Base-by-base conservation (phyloP, 768 basidiomycete species). In the Pilatotrama ljubarskyi region DNA sequence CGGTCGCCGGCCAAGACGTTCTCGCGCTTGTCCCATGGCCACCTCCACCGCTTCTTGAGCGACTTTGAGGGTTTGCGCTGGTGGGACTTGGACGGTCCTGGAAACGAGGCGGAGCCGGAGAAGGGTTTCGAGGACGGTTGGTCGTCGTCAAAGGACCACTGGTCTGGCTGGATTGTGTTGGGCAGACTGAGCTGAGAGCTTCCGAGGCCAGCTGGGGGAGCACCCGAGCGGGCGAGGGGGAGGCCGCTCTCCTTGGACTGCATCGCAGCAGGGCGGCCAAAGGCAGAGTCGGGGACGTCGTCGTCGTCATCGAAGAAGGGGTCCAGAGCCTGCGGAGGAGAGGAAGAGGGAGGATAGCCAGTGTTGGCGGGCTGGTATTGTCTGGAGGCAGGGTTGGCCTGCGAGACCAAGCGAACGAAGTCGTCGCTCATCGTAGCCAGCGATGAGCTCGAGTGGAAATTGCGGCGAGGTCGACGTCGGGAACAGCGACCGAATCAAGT, bases 221-320 rank as follows among this genome's bases (percentile, higher is more conserved):
- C 89, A 9, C 82, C 87, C 22, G 78, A 71, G 51, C 75, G 75
- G 10, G 86, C 74, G 48, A 93, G 75, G 35, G 86, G 87, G 0
- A 90, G 72, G 0, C 75, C 77, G 65, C 79, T 81, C 49, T 80
- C 81, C 59, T 77, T 77, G 10, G 74, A 77, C 62, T 75, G 78
- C 76, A 74, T 76, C 13, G 78, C 69, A 1, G 64, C 62, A n/a
- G 81, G 75, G 38, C 69, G 68, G 50, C 82, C 83, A 72, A 88
- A 88, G n/a, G 83, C 84, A 18, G 86, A 85, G 73, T 88, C 87
- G 15, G 85, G 83, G 29, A 77, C 66, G 59, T 87, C 84, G 58
- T 72, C 72, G 72, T 91, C 90, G 70, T 93, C 91, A 72, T 91
- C 88, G 73, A 93, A 93, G 72, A 93, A 93, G n/a, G 90, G 91